These are phyloP conservation scores for Trichocomaceae sp. DNA, from an alignment of 2,329 filamentous ascomycete genomes.

Conservation along the genomic window DNA sequence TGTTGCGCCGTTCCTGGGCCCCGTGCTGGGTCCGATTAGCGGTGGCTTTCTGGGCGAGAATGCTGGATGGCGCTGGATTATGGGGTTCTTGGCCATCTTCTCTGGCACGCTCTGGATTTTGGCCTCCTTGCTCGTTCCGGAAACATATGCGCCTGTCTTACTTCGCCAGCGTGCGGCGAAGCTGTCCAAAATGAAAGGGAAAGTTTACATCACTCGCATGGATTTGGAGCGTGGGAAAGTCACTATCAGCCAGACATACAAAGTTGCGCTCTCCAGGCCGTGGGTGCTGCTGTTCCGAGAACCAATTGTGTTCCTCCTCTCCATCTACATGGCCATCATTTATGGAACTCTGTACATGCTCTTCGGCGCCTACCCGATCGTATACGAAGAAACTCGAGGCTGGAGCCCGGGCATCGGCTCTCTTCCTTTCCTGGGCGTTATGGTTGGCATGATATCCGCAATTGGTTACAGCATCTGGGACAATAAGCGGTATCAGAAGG, in stretches of 20 bases:
- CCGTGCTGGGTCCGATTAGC: constrained; percentile 58
- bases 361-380: constrained; percentile 48
- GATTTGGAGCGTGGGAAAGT: constrained; percentile 39
- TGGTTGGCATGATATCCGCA: constrained; percentile 36
- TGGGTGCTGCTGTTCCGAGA: constrained; percentile 45
- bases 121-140: constrained; percentile 26
- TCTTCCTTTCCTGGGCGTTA: constrained; percentile 46
- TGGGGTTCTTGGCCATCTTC: constrained; percentile 57
- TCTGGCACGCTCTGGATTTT: constrained; percentile 51
- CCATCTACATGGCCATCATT: constrained; percentile 46
- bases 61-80: constrained; percentile 64
- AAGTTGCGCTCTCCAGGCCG: constrained; percentile 45
- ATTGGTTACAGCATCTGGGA: constrained; percentile 37
- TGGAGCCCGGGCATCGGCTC: constrained; percentile 44
- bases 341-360: constrained; percentile 50
- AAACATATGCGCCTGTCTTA: constrained; percentile 46
- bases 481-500: constrained; percentile 35
- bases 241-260: constrained; percentile 34
- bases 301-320: constrained; percentile 46
- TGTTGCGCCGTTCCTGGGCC: constrained; percentile 61
- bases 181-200: constrained; percentile 45
- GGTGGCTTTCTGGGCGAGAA: constrained; percentile 60
- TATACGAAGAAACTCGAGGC: constrained; percentile 41
- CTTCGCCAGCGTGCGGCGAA: constrained; percentile 45
- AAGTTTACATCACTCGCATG: constrained; percentile 40